Evolutionary conservation across 306 rosid species (phyloP), one percentile per base, ranked within the genome.

Genomic region (Lotus japonicus): DNA sequence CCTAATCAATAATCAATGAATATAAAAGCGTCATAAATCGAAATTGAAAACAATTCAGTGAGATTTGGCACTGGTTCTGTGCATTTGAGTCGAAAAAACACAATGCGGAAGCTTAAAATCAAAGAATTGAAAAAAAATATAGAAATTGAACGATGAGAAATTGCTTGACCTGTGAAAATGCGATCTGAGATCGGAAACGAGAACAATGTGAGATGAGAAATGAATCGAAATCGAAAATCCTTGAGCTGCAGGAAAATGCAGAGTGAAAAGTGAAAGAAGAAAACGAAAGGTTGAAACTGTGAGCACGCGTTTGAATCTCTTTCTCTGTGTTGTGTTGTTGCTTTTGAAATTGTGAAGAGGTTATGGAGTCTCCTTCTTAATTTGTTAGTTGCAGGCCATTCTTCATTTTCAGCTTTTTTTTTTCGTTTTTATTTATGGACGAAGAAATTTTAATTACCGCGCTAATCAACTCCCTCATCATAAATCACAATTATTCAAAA

Each of bases 331-430:
- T 56, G 14, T 63, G 7, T 6, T n/a, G 58, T 43, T 59, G 39
- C 31, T 56, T 75, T 75, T 71, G 51, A 52, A 67, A 46, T 48
- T 63, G 53, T 26, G 44, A 8, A 64, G 80, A 71, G 69, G 92
- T 65, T 85, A 84, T 79, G 85, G 86, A 75, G 89, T 92, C 86
- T 54, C 44, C 83, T 18, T 88, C 90, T 68, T 28, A 36, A 61
- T 67, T 59, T 43, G 81, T 71, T 78, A 49, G 74, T 43, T 66
- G 64, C 82, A 55, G 16, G 44, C 45, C 67, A 21, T 42, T 23
- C 12, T 66, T 39, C 65, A 65, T 75, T 35, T 50, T 68, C 82
- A 77, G 13, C 56, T 9, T 28, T 63, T 28, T 41, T 46, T 11
- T 7, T 0, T 8, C 5, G 3, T 4, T 7, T 39, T 46, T 56